Conservation (phyloP, 2,329 filamentous ascomycete genomes). For the Xylaria sp. region DNA sequence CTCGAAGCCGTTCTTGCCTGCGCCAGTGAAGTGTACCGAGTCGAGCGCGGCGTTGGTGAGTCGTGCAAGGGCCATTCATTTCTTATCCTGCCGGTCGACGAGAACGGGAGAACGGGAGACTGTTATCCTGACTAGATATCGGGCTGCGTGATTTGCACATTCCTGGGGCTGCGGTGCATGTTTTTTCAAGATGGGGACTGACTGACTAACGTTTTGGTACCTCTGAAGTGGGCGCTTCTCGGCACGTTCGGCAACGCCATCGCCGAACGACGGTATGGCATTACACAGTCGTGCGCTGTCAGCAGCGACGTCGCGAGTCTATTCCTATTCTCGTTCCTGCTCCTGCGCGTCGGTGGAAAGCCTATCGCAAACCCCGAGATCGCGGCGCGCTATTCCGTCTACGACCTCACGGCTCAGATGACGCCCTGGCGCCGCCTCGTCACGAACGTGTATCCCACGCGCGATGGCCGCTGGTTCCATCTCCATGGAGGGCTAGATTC, state of each 20-base stretch:
- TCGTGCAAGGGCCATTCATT: not conserved
- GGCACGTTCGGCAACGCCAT: conserved; percentile 47
- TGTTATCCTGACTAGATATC: not conserved
- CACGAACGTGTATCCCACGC: conserved; percentile 51
- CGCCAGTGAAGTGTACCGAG: conserved; percentile 47
- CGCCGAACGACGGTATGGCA: conserved; percentile 37
- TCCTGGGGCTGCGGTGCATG: not conserved
- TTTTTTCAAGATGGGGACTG: not conserved
- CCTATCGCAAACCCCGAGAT: conserved; percentile 39
- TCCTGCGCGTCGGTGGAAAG: conserved; percentile 42
- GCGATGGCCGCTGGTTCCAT: conserved; percentile 51
- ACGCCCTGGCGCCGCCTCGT: conserved; percentile 48
- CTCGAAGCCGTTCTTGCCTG: conserved; percentile 43
- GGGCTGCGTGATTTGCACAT: not conserved
- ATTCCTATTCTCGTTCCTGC: conserved; percentile 47
- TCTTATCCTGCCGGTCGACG: not conserved
- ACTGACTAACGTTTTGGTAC: not conserved
- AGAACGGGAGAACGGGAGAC: not conserved
- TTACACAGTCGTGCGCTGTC: conserved; percentile 42
- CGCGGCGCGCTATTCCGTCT: conserved; percentile 39
- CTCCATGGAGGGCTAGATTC: conserved; percentile 51
- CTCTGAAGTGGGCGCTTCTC: conserved; percentile 43
- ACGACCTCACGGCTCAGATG: conserved; percentile 43
- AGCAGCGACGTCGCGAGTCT: conserved; percentile 47
- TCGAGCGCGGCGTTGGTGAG: conserved; percentile 44